phyloP scores from a whole-genome alignment of 2,329 filamentous ascomycete species.

The Verticillium nonalfalfae region DNA sequence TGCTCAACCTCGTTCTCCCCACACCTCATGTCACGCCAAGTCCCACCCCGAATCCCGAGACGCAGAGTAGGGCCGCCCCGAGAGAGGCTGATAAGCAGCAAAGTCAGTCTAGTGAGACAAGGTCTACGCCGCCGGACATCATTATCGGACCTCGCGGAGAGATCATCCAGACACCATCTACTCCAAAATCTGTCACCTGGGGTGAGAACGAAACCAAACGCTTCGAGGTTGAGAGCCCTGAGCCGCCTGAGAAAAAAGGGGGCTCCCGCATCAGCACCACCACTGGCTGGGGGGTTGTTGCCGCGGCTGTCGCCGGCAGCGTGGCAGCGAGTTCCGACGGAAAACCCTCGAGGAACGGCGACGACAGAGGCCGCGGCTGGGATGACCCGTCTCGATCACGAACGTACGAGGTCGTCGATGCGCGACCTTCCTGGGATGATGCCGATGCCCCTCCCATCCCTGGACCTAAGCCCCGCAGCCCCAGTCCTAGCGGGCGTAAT shows the following conservation, averaged over 20 bases:
- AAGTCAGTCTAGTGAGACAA: constrained; percentile 2
- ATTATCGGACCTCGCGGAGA: constrained; percentile 34
- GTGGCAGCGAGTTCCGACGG: constrained; percentile 28
- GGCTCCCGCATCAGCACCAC: constrained; percentile 17
- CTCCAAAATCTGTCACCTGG: constrained; percentile 56
- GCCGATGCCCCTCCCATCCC: constrained; percentile 42
- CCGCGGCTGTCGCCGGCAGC: constrained; percentile 40
- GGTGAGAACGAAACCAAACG: constrained; percentile 59
- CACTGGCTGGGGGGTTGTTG: constrained; percentile 45
- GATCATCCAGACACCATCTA: constrained; percentile 31
- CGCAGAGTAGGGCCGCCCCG: constrained; percentile 11
- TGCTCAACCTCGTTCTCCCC: constrained; percentile 55
- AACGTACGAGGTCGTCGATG: not conserved
- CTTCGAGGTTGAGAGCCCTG: constrained; percentile 55
- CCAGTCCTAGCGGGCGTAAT: constrained; percentile 18
- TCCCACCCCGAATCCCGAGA: constrained; percentile 16
- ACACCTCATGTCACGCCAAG: constrained; percentile 49
- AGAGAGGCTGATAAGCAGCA: constrained; percentile 10
- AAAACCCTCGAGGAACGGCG: not conserved
- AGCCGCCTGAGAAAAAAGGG: constrained; percentile 22
- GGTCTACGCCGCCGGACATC: constrained; percentile 21
- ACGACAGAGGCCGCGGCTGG: not conserved
- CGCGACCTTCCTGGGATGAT: constrained; percentile 24
- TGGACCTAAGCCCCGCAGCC: constrained; percentile 50
- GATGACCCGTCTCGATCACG: not conserved